A percentile compares a stretch with the other conserved stretches of the same genome.
phyloP scores from a whole-genome alignment of 2,329 filamentous ascomycete genomes.

The Ophiostoma sp. region DNA sequence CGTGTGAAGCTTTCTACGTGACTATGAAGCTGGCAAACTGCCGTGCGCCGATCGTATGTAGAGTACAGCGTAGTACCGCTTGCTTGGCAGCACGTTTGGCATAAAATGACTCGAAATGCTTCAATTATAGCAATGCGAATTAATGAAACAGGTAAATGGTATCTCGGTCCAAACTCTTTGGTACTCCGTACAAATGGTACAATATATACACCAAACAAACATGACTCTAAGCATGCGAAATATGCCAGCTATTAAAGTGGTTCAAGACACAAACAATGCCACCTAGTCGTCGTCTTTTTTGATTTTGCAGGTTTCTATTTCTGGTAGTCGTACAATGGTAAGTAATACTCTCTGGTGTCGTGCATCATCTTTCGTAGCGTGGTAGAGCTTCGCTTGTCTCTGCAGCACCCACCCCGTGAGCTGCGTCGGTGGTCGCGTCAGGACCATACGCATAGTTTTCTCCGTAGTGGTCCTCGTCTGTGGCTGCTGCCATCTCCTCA shows the following conservation, averaged over 20 bases:
- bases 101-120: no score
- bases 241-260: background rate
- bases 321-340: background rate
- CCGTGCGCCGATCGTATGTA: no score
- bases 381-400: constrained; percentile 30
- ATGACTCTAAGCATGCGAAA: background rate
- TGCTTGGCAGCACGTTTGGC: no score
- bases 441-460: constrained; percentile 28
- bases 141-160: background rate
- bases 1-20: no score
- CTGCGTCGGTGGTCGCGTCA: constrained; percentile 10
- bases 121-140: background rate
- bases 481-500: constrained; percentile 31
- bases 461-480: constrained; percentile 28
- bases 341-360: background rate
- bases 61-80: no score
- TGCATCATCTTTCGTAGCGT: constrained; percentile 30
- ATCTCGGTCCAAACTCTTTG: constrained; percentile 5
- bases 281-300: background rate
- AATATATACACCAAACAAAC: constrained; percentile 6
- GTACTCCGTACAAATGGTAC: constrained; percentile 6
- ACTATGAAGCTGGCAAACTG: no score
- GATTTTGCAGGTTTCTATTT: background rate
- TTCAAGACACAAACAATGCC: no score
- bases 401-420: constrained; percentile 13